phyloP scores from a whole-genome alignment of 805 yeast genomes.

The Kluyveromyces siamensis region DNA sequence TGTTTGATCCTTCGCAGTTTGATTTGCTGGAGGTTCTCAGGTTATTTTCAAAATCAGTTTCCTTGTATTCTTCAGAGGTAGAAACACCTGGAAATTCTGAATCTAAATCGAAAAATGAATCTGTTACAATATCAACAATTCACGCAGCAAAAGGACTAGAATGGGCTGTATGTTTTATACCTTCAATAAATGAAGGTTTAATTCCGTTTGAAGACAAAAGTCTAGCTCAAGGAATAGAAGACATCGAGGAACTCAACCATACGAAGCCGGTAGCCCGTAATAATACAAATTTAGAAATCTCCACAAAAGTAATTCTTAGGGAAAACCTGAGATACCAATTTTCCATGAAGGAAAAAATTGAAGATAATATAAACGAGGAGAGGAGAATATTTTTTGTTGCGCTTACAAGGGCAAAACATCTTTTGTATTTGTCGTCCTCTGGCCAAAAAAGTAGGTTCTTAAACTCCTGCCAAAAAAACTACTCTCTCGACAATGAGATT shows the following conservation, averaged over 20 bases:
- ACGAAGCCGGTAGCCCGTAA: not conserved
- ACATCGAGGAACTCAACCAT: not conserved
- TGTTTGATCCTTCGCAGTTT: not conserved
- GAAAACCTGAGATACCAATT: not conserved
- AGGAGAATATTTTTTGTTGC: conserved; percentile 84
- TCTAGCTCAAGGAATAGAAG: not conserved
- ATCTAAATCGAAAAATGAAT: not conserved
- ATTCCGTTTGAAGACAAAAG: conserved; percentile 38
- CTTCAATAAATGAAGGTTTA: conserved; percentile 57
- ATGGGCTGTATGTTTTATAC: conserved; percentile 87
- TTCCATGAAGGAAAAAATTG: not conserved
- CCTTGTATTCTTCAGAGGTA: conserved; percentile 25
- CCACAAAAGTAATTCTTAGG: not conserved
- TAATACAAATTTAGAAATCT: too few species aligned
- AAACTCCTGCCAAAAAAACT: not conserved
- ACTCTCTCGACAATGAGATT: not conserved
- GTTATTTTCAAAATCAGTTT: conserved; percentile 30
- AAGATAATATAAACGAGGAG: conserved; percentile 46
- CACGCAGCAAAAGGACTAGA: conserved; percentile 93
- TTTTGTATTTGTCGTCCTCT: conserved; percentile 36
- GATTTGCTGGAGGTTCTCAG: conserved; percentile 17
- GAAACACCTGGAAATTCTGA: conserved; percentile 1
- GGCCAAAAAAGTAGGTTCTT: conserved; percentile 1
- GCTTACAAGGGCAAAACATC: conserved; percentile 65
- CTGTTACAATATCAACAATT: conserved; percentile 64